Percentiles rank a stretch among this genome's conserved stretches.
Conservation (phyloP, 257 asterid species). For the Coffea eugenioides region DNA sequence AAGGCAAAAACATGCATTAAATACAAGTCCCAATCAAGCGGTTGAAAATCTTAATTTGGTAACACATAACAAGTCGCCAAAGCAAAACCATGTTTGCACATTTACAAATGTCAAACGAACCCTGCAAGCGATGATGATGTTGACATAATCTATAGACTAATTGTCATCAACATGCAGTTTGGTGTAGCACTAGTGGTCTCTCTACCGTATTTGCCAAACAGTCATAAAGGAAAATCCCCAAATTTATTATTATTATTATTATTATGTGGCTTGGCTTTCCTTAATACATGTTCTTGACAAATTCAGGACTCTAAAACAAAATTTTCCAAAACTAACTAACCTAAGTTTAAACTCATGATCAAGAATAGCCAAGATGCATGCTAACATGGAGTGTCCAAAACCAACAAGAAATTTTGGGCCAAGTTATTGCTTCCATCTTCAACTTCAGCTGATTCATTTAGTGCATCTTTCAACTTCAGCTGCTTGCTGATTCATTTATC, state of each 20-base stretch:
- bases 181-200: conserved; percentile 11
- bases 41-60: neutral
- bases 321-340: conserved; percentile 41
- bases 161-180: conserved; percentile 29
- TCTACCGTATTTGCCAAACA: conserved; percentile 39
- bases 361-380: too few species aligned
- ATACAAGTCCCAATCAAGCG: neutral
- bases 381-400: neutral
- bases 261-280: conserved; percentile 17
- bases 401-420: conserved; percentile 20
- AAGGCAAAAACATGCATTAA: neutral
- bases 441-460: neutral
- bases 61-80: neutral
- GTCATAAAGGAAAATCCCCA: conserved; percentile 14
- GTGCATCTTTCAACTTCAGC: neutral
- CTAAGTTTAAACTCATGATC: conserved; percentile 10
- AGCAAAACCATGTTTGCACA: neutral
- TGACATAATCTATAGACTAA: conserved; percentile 21
- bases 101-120: neutral
- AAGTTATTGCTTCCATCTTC: conserved; percentile 17
- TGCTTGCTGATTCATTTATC: neutral
- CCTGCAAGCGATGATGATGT: conserved; percentile 12
- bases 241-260: neutral
- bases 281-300: neutral
- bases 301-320: conserved; percentile 20